Conservation (phyloP, 371 early-diverging fungal genomes). For the Apophysomyces sp. region DNA sequence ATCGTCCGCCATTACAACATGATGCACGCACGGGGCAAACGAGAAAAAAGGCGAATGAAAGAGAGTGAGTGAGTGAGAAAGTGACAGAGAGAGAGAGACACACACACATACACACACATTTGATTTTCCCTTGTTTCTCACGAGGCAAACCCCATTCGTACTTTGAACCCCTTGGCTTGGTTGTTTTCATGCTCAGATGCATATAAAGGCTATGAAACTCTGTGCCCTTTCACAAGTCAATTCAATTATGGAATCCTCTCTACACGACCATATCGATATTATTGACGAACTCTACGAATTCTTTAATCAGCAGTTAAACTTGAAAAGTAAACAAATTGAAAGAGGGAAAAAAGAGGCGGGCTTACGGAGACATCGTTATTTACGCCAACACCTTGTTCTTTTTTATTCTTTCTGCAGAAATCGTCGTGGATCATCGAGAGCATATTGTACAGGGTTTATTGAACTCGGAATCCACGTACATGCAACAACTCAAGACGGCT, state of each 20-base stretch:
- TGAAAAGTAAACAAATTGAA: too few relatives aligned
- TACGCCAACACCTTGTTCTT: slow-evolving; percentile 4
- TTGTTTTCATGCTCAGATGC: not conserved
- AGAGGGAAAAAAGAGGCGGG: too few relatives aligned
- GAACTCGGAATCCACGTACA: slow-evolving; percentile 17
- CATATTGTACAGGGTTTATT: slow-evolving; percentile 12
- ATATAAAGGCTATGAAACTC: not conserved
- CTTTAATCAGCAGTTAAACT: slow-evolving; percentile 6
- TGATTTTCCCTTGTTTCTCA: not conserved
- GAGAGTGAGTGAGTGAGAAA: too few relatives aligned
- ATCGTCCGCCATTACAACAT: not conserved
- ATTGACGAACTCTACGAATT: slow-evolving; percentile 28
- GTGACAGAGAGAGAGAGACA: too few relatives aligned
- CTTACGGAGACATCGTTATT: too few relatives aligned
- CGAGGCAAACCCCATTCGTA: not conserved
- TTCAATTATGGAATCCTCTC: not conserved
- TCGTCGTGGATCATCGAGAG: slow-evolving; percentile 14
- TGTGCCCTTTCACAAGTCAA: too few relatives aligned
- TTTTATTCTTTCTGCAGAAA: too few relatives aligned
- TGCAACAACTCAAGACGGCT: slow-evolving; percentile 19
- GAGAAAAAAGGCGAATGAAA: too few relatives aligned
- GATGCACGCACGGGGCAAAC: too few relatives aligned
- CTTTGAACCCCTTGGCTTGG: not conserved
- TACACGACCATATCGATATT: slow-evolving; percentile 15
- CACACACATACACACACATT: too few relatives aligned